Base-by-base conservation (phyloP, 805 yeast genomes). In the Wickerhamomyces ciferrii region DNA sequence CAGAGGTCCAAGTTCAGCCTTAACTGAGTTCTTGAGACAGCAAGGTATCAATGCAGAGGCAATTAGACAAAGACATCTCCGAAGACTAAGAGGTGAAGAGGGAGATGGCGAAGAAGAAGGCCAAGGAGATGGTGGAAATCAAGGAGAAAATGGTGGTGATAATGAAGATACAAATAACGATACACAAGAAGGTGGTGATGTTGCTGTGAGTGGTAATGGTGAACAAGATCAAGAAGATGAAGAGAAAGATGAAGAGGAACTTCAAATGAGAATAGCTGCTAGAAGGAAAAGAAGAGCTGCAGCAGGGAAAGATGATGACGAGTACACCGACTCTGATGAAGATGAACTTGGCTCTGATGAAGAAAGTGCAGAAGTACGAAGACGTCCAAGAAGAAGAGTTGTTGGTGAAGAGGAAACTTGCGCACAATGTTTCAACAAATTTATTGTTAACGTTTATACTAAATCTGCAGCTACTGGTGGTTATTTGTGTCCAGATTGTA, bases 31-130 rank as follows among this genome's bases (percentile, higher is more conserved):
- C 58, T 72, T 91, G 49, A 72, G 90, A 43, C 88, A 85, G 47
- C 96, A 90, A 64, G 97, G 97, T 32, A 91, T 91, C 66, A 85
- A 72, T 58, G 89, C 96, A 1, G 89, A 82, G 47, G 81, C 79
- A 38, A 89, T 89, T 60, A 73, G 90, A 58, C 68, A 68, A 43
- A 60, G 74, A 48, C 74, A 70, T 62, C 49, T 62, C 49, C 66
- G 63, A 43, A 63, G 65, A 29, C 62, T 62, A 14, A 57, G 36
- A 11, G 51, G 48, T 3, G 53, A 31, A 19, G 47, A 45, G 14
- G 42, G 43, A 40, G 38, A 24, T 11, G 46, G 38, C 17, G 41
- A 32, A 17, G 36, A 46, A 19, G 40, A 41, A 18, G 34, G 36
- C 10, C 35, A 43, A 17, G 38, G 23, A n/a, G 44, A 18, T 2